phyloP scores from a whole-genome alignment of 192 early-diverging fungal genomes.

The Coemansia asiatica region DNA sequence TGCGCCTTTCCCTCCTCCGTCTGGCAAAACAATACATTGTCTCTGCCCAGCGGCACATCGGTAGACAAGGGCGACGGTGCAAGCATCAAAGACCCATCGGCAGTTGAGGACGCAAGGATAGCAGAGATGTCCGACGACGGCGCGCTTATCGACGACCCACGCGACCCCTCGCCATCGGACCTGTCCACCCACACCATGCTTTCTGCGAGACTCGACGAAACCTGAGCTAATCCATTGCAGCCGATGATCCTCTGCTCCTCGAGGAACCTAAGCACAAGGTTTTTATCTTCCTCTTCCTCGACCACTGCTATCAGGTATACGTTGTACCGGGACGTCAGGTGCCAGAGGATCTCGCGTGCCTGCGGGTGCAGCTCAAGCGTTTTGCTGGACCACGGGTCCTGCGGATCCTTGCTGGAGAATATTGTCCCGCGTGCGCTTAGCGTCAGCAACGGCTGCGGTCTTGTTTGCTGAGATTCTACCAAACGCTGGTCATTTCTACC shows the following conservation, averaged over 20 bases:
- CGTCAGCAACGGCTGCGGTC: constrained; percentile 4
- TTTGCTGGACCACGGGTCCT: constrained; percentile 20
- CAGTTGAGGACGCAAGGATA: constrained; percentile 9
- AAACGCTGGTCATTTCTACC: no score
- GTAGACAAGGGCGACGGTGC: no score
- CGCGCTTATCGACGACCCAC: not conserved
- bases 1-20: constrained; percentile 49
- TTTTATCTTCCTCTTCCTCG: not conserved
- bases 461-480: no score
- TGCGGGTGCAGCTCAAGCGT: not conserved
- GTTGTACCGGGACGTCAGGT: constrained; percentile 12
- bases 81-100: no score
- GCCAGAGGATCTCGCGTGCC: constrained; percentile 3
- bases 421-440: constrained; percentile 38
- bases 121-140: constrained; percentile 23
- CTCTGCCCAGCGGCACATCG: not conserved
- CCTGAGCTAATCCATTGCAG: not conserved
- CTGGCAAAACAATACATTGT: constrained; percentile 37
- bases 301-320: constrained; percentile 32
- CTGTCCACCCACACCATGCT: constrained; percentile 33
- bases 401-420: constrained; percentile 8
- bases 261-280: not conserved
- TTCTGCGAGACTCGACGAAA: not conserved
- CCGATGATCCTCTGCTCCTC: constrained; percentile 9
- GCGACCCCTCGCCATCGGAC: not conserved